phyloP scores from a whole-genome alignment of 495 filamentous ascomycete genomes.

The Chaetomium tenue region DNA sequence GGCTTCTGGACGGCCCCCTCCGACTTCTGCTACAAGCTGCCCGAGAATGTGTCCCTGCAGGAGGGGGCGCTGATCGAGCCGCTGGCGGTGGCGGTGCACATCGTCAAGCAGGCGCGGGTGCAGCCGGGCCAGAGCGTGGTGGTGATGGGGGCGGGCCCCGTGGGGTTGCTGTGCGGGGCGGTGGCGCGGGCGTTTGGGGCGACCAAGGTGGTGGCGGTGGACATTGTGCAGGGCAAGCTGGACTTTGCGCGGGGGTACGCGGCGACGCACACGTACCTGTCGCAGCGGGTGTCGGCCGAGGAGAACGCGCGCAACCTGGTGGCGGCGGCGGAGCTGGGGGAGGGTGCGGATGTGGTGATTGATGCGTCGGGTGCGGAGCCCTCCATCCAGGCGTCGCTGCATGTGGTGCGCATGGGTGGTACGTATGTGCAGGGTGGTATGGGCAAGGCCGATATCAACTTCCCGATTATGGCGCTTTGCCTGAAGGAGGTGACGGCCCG shows the following conservation, averaged over 20 bases:
- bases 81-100: slow-evolving; percentile 78
- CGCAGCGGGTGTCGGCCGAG: slow-evolving; percentile 55
- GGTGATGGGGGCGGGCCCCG: slow-evolving; percentile 82
- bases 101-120: slow-evolving; percentile 65
- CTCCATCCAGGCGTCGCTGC: slow-evolving; percentile 70
- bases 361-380: slow-evolving; percentile 80
- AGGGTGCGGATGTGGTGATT: slow-evolving; percentile 73
- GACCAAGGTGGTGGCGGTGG: slow-evolving; percentile 67
- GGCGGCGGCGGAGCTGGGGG: slow-evolving; percentile 47
- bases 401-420: slow-evolving; percentile 68
- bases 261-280: slow-evolving; percentile 64
- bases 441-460: slow-evolving; percentile 70
- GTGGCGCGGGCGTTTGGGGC: slow-evolving; percentile 80
- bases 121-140: slow-evolving; percentile 70
- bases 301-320: slow-evolving; percentile 64
- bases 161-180: slow-evolving; percentile 76
- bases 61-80: slow-evolving; percentile 90
- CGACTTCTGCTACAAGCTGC: slow-evolving; percentile 82
- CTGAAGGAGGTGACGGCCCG: slow-evolving; percentile 78
- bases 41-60: slow-evolving; percentile 63
- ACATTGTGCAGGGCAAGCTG: slow-evolving; percentile 68
- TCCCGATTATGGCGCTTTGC: slow-evolving; percentile 79
- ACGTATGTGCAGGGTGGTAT: slow-evolving; percentile 84
- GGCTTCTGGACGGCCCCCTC: slow-evolving; percentile 73
- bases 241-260: slow-evolving; percentile 67